A percentile compares a stretch with the other conserved stretches of the same genome.
Conservation (phyloP, 1,139 yeast genomes). For the Debaryomycetaceae sp. region DNA sequence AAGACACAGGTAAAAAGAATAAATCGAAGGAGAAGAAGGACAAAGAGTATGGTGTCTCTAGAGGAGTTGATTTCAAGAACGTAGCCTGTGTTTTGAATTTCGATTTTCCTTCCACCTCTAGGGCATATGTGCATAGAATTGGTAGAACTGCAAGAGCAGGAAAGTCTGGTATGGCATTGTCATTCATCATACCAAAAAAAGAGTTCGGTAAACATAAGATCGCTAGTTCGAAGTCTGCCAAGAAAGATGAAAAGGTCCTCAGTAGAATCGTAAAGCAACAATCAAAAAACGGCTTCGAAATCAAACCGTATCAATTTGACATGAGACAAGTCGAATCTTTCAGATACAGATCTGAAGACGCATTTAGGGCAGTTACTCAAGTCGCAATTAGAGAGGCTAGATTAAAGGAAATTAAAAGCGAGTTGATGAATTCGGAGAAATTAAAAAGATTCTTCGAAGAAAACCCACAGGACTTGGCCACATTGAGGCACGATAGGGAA, state of each 20-base stretch:
- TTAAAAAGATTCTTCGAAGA: slow-evolving; percentile 94
- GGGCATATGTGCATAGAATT: slow-evolving; percentile 87
- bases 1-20: slow-evolving; percentile 17
- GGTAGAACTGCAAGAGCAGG: slow-evolving; percentile 99
- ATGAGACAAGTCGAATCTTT: slow-evolving; percentile 92
- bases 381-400: slow-evolving; percentile 93
- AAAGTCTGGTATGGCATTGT: slow-evolving; percentile 89
- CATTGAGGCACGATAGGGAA: slow-evolving; percentile 88
- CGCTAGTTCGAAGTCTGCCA: slow-evolving; percentile 67
- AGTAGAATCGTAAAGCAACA: slow-evolving; percentile 76
- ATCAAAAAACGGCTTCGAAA: slow-evolving; percentile 65
- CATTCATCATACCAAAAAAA: slow-evolving; percentile 81
- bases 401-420: slow-evolving; percentile 83
- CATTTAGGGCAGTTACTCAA: slow-evolving; percentile 90
- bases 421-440: slow-evolving; percentile 83
- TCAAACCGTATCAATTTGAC: slow-evolving; percentile 85
- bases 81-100: slow-evolving; percentile 96
- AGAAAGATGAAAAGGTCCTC: slow-evolving; percentile 82
- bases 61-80: slow-evolving; percentile 95
- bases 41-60: slow-evolving; percentile 86
- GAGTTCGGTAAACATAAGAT: slow-evolving; percentile 89
- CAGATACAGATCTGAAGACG: slow-evolving; percentile 96
- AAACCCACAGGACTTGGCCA: slow-evolving; percentile 91
- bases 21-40: slow-evolving; percentile 45
- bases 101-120: slow-evolving; percentile 88